phyloP scores from a whole-genome alignment of 495 filamentous ascomycete genomes.

The Podospora pseudocomata region DNA sequence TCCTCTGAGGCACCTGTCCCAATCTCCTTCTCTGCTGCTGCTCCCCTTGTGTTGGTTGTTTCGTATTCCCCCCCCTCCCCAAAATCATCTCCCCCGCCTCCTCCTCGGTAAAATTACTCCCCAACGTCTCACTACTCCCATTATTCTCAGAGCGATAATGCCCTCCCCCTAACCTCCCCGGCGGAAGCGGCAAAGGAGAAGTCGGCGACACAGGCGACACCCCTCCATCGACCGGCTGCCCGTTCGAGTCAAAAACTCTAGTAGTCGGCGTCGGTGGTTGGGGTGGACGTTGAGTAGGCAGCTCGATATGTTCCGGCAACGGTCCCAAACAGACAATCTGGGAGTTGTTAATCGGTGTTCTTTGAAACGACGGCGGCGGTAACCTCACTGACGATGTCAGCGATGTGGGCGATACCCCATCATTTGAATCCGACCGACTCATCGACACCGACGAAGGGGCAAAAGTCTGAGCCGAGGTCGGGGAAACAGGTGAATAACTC shows the following conservation, averaged over 20 bases:
- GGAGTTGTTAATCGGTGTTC: conserved; percentile 48
- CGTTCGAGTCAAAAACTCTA: conserved; percentile 34
- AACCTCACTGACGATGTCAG: conserved; percentile 27
- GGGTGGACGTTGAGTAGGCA: conserved; percentile 27
- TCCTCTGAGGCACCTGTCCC: not conserved
- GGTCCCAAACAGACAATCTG: conserved; percentile 50
- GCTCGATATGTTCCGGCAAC: conserved; percentile 46
- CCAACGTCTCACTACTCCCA: conserved; percentile 44
- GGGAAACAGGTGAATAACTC: conserved; percentile 38
- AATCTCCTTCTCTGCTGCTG: not conserved
- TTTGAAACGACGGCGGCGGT: conserved; percentile 39
- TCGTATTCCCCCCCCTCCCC: not conserved
- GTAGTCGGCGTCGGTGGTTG: conserved; percentile 35
- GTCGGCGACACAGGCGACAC: not conserved
- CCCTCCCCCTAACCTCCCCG: conserved; percentile 8
- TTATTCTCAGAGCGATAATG: conserved; percentile 21
- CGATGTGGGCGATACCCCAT: conserved; percentile 30
- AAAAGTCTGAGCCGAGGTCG: conserved; percentile 30
- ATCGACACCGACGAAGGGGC: conserved; percentile 34
- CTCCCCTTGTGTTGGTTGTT: not conserved
- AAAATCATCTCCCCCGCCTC: conserved; percentile 10
- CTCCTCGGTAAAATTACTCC: conserved; percentile 48
- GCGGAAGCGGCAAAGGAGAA: conserved; percentile 13
- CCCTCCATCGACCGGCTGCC: conserved; percentile 22
- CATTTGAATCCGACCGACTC: conserved; percentile 33